A percentile compares a stretch with the other conserved stretches of the same genome.
phyloP scores from a whole-genome alignment of 768 basidiomycete genomes.

The Russula brevipes region DNA sequence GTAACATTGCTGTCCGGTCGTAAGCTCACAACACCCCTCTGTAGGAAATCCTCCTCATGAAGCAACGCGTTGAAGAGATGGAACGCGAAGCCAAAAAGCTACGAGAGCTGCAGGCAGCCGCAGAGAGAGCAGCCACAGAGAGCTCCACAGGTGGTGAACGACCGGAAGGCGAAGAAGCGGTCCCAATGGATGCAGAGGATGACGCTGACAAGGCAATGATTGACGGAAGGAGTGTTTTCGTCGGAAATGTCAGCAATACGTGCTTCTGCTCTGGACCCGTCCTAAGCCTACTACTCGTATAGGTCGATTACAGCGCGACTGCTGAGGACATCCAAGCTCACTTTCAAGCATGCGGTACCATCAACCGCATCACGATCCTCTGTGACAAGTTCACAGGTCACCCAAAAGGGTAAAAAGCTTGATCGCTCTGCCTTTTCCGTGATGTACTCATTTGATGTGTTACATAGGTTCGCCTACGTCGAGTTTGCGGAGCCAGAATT shows the following conservation, averaged over 20 bases:
- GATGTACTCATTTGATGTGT: slow-evolving; percentile 12
- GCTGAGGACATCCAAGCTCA: slow-evolving; percentile 98
- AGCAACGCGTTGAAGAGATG: slow-evolving; percentile 90
- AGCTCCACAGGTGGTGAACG: slow-evolving; percentile 46
- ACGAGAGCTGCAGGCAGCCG: slow-evolving; percentile 79
- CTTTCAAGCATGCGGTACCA: slow-evolving; percentile 95
- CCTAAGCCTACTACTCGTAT: neutral
- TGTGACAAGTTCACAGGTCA: slow-evolving; percentile 99
- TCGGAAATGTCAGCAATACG: slow-evolving; percentile 80
- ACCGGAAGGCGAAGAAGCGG: slow-evolving; percentile 42
- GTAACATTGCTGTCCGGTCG: neutral
- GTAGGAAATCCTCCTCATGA: slow-evolving; percentile 86
- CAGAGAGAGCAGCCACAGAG: slow-evolving; percentile 58
- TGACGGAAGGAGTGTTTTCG: slow-evolving; percentile 85
- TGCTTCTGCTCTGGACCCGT: neutral
- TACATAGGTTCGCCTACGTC: slow-evolving; percentile 87
- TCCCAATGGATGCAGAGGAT: slow-evolving; percentile 74
- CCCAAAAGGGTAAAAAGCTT: slow-evolving; percentile 79
- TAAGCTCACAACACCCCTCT: slow-evolving; percentile 7
- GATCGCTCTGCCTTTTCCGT: neutral
- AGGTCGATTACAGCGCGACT: slow-evolving; percentile 97
- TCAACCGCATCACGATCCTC: slow-evolving; percentile 97
- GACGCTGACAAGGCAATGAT: slow-evolving; percentile 82
- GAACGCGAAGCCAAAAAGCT: slow-evolving; percentile 85
- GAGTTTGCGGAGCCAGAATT: slow-evolving; percentile 94